These are phyloP conservation scores for Leishmania major DNA, from an alignment of 208 protist genomes.

Conservation along the genomic window DNA sequence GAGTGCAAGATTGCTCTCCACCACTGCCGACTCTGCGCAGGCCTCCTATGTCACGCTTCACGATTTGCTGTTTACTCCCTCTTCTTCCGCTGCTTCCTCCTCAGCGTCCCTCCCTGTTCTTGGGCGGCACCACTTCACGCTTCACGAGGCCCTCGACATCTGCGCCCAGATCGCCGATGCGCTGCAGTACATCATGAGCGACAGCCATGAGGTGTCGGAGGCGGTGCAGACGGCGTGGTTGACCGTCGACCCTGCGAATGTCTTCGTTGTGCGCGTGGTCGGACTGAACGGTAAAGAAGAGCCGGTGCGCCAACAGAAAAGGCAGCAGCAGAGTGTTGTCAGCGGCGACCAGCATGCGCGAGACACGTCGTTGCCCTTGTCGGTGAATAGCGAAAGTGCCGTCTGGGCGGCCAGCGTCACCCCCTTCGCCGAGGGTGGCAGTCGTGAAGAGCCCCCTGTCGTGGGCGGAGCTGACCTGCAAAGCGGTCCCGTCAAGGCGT, in stretches of 20 bases:
- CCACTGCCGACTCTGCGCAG: not conserved
- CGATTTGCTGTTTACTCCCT: constrained; percentile 43
- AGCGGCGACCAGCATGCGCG: not conserved
- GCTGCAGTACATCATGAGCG: constrained; percentile 74
- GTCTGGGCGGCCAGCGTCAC: not conserved
- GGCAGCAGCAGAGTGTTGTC: not conserved
- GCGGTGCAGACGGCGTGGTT: constrained; percentile 49
- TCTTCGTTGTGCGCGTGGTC: constrained; percentile 41
- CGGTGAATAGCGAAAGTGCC: not conserved
- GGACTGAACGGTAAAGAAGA: not conserved
- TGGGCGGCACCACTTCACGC: constrained; percentile 39
- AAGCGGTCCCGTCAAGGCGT: not conserved
- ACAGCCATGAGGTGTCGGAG: constrained; percentile 46
- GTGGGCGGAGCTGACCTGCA: not conserved
- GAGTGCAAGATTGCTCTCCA: not conserved
- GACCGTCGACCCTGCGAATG: constrained; percentile 55
- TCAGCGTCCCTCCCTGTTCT: constrained; percentile 38
- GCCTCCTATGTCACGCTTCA: constrained; percentile 25
- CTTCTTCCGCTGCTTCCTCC: constrained; percentile 7
- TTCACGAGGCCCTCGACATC: constrained; percentile 50
- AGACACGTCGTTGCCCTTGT: not conserved
- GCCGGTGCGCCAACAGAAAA: not conserved
- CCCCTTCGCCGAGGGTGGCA: not conserved
- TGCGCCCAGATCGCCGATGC: constrained; percentile 59
- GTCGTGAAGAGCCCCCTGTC: not conserved